phyloP scores from a whole-genome alignment of 1,284 basidiomycete genomes.

The Trichosporon sp. region DNA sequence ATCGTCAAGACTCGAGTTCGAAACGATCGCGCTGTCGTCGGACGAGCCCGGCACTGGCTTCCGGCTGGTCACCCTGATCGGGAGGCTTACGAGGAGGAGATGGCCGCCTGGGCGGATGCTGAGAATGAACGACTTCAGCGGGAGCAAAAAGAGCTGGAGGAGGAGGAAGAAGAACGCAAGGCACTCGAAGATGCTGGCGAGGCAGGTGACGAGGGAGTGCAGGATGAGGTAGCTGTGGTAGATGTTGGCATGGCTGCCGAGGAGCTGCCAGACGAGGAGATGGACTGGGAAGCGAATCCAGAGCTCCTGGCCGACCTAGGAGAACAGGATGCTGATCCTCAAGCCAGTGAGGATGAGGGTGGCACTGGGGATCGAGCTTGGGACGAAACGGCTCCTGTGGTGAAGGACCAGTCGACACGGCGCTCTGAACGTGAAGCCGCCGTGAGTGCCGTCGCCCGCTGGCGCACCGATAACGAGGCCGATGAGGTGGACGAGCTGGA shows the following conservation, averaged over 20 bases:
- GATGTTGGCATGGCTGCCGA: not conserved
- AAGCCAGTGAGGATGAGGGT: not conserved
- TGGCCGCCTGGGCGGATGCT: not conserved
- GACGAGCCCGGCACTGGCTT: constrained; percentile 31
- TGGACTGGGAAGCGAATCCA: not conserved
- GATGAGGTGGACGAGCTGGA: not conserved
- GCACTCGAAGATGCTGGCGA: not conserved
- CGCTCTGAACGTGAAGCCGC: not conserved
- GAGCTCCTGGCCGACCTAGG: not conserved
- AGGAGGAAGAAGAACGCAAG: constrained; percentile 9
- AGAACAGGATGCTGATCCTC: too few species aligned
- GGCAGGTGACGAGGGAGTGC: not conserved
- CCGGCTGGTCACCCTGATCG: constrained; percentile 10
- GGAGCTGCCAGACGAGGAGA: not conserved
- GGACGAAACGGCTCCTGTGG: not conserved
- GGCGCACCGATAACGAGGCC: not conserved
- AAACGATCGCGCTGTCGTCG: constrained; percentile 22
- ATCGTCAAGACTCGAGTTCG: constrained; percentile 27
- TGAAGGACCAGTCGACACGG: not conserved
- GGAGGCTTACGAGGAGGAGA: constrained; percentile 11
- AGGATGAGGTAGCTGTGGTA: not conserved
- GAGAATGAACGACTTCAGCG: not conserved
- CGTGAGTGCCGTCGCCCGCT: not conserved
- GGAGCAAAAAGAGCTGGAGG: constrained; percentile 2
- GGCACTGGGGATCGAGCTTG: not conserved